phyloP scores from a whole-genome alignment of 768 basidiomycete species.

The Pisolithus albus region DNA sequence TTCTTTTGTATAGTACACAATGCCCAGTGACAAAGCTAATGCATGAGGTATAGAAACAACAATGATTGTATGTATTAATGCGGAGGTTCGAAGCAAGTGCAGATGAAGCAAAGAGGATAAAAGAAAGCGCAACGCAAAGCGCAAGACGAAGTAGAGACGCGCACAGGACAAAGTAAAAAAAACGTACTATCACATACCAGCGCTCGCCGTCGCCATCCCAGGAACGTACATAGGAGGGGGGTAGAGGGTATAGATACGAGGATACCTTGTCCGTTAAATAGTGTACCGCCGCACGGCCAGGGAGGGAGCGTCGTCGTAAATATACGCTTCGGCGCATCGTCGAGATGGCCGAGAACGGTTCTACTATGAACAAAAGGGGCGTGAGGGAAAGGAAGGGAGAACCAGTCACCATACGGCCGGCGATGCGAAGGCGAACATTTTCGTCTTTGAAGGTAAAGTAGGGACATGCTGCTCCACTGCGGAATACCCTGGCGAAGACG shows the following conservation, averaged over 20 bases:
- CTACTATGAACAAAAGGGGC: slow-evolving; percentile 19
- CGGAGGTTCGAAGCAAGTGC: slow-evolving; percentile 12
- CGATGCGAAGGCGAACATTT: slow-evolving; percentile 60
- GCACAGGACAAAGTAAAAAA: slow-evolving; percentile 18
- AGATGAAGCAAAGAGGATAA: slow-evolving; percentile 21
- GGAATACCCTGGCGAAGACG: slow-evolving; percentile 27
- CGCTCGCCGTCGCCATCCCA: slow-evolving; percentile 1
- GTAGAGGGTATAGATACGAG: slow-evolving; percentile 29
- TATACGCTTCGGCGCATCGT: slow-evolving; percentile 24
- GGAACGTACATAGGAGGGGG: background rate
- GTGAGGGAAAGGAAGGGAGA: slow-evolving; percentile 5
- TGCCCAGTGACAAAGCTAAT: slow-evolving; percentile 27
- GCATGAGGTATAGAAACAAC: slow-evolving; percentile 31
- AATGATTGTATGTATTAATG: slow-evolving; percentile 25
- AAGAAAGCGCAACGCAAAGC: slow-evolving; percentile 17
- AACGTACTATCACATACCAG: background rate
- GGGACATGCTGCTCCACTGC: slow-evolving; percentile 18
- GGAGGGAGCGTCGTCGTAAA: slow-evolving; percentile 2
- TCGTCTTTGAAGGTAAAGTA: slow-evolving; percentile 38
- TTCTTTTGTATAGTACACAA: slow-evolving; percentile 28
- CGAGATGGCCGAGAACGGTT: slow-evolving; percentile 20
- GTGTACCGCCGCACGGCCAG: slow-evolving; percentile 4
- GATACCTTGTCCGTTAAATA: slow-evolving; percentile 24
- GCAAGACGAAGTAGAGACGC: slow-evolving; percentile 20
- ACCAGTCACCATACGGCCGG: slow-evolving; percentile 52